Conservation (phyloP, 768 basidiomycete genomes). For the Leccinum sublutescens region DNA sequence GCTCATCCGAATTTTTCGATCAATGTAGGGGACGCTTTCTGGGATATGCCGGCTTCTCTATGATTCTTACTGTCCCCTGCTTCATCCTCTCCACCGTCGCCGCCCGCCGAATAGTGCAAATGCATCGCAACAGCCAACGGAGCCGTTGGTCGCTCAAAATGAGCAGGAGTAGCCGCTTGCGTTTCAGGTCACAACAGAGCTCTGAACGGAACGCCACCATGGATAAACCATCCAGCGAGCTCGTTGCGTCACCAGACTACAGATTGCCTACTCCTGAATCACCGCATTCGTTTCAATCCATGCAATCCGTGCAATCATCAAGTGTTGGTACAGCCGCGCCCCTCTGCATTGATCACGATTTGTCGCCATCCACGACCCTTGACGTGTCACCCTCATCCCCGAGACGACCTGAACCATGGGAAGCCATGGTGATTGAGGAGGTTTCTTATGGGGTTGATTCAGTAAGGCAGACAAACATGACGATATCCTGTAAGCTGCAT, state of each 20-base stretch:
- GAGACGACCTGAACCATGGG: conserved; percentile 7
- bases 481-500: conserved; percentile 12
- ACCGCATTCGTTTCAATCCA: not conserved
- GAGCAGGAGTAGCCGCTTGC: not conserved
- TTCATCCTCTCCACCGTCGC: conserved; percentile 42
- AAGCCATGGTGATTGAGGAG: not conserved
- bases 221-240: conserved; percentile 16
- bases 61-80: conserved; percentile 51
- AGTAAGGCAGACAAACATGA: not conserved
- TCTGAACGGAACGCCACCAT: not conserved
- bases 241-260: conserved; percentile 15
- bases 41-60: conserved; percentile 59
- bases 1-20: conserved; percentile 1
- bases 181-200: not conserved
- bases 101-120: conserved; percentile 12
- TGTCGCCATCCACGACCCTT: not conserved
- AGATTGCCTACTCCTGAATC: conserved; percentile 13
- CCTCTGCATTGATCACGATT: not conserved
- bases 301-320: not conserved
- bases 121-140: conserved; percentile 24
- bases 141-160: not conserved
- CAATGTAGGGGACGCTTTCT: conserved; percentile 56
- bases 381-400: not conserved
- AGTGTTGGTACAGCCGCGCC: not conserved
- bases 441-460: not conserved